Base-by-base conservation (phyloP, 331 rosid genomes). In the Malus hybrid region DNA sequence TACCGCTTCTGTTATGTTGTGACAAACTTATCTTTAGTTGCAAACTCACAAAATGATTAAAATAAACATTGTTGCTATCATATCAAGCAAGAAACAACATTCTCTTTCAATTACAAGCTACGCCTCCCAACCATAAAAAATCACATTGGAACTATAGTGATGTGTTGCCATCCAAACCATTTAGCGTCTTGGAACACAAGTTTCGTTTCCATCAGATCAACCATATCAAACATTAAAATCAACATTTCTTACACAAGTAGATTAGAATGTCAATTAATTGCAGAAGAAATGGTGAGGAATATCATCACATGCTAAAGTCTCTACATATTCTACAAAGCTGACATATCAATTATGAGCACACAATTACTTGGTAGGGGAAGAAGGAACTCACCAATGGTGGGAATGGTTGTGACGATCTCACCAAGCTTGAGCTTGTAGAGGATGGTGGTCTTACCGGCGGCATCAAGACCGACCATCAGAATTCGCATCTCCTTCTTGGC, bases 361-460 rank as follows among this genome's bases (percentile, higher is more conserved):
- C 27, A 50, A 76, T 44, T 18, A 66, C 14, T 4, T 0, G 33
- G 10, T 13, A 1, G 5, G 44, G 42, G 77, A 72, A 29, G 66
- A 19, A 73, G 61, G 63, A 84, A 82, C 90, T 90, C 83, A 95
- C 99, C 99, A 12, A 95, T 95, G 27, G 99, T 95, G 65, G 99
- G 99, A 71, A 95, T 95, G 16, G 99, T 95, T 1, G 99, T 95
- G 84, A 95, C 99, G 74, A 95, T 95, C 90, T 95, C 99, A 36
- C 99, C 99, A 69, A 95, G 99, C 93, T 95, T 95, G 90, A 95
- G 99, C 93, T 95, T 95, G 88, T 95, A 95, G 70, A 95, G 93
- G 69, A 95, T 95, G 71, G 99, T 95, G 57, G 99, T 95, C 93
- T 95, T 95, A 92, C 99, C 99, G 79, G 99, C 99, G 7, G 99